Conservation (phyloP, 2,329 filamentous ascomycete species). For the Fusarium sp. region DNA sequence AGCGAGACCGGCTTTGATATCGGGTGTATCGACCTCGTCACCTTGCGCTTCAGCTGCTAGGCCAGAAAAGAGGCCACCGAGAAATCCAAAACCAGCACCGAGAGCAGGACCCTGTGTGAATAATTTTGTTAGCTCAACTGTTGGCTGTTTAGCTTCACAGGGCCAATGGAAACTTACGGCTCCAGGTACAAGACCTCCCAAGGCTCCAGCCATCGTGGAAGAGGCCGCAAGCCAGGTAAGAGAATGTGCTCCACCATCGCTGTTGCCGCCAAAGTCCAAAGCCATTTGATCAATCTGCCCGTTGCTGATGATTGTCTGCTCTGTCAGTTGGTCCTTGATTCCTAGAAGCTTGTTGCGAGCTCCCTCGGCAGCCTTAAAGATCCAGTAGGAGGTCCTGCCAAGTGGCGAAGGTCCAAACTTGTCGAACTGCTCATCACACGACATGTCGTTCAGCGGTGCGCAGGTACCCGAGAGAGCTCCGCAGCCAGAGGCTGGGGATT, state of each 20-base stretch:
- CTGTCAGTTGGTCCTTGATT: slow-evolving; percentile 9
- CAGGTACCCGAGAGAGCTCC: not conserved
- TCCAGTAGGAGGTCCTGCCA: slow-evolving; percentile 22
- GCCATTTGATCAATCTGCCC: slow-evolving; percentile 8
- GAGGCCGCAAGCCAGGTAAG: slow-evolving; percentile 1
- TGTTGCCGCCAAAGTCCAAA: not conserved
- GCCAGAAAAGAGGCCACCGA: not conserved
- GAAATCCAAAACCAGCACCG: slow-evolving; percentile 2
- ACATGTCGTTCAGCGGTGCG: slow-evolving; percentile 1
- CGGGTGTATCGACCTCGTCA: slow-evolving; percentile 3
- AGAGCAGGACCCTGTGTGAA: not conserved
- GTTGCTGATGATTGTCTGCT: slow-evolving; percentile 3
- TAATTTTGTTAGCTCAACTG: not conserved
- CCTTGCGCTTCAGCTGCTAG: not conserved
- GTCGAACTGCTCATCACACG: slow-evolving; percentile 14
- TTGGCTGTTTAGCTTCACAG: not conserved
- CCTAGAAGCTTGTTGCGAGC: slow-evolving; percentile 4
- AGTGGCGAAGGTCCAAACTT: slow-evolving; percentile 1
- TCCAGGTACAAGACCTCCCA: slow-evolving; percentile 11
- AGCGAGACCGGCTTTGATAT: not conserved
- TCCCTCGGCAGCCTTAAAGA: slow-evolving; percentile 19
- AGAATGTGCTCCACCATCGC: not conserved
- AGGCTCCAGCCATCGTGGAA: not conserved
- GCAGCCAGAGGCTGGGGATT: not conserved
- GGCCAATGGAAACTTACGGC: not conserved